Base-by-base conservation (phyloP, 129 eudicot species). In the Logfia minima region DNA sequence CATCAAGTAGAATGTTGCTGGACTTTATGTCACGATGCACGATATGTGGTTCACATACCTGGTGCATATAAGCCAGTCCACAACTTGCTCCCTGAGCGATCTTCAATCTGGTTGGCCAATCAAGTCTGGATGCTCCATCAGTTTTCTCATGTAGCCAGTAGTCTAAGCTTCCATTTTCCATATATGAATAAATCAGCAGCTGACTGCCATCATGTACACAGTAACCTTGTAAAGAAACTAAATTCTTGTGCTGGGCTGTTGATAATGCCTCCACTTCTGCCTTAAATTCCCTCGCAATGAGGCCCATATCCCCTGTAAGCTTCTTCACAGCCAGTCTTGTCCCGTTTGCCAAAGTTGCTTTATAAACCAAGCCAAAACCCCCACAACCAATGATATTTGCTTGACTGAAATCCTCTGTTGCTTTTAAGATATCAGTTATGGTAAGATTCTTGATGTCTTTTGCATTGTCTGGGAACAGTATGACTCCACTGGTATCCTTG, bases 11-110 rank as follows among this genome's bases (percentile, higher is more conserved):
- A 82, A 91, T 91, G 77, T 91, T 91, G 62, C 93, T 88, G 52
- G 97, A 91, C 82, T 91, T 91, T 24, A 91, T 85, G 81, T 91
- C 97, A 70, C 97, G 93, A 68, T 91, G 97, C 74, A 91, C 93
- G 32, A 91, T 91, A 75, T 91, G 97, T 17, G 97, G 97, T 64
- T 91, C 91, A 43, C 97, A 91, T 31, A 91, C 80, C 62, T 84
- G 91, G 83, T 91, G 97, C 93, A 91, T 91, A 84, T 91, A 91
- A 70, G 97, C 89, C 80, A 91, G 83, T 68, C 97, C 97, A 32
- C 85, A 83, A 76, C 91, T 84, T 62, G 93, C 92, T 39, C 91
- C 97, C 71, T 53, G 88, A 3, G 85, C 80, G 35, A 91, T 91
- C 75, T 77, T 88, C 62, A 91, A 77, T 61, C 97, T 80, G 24